Base-by-base conservation (phyloP, 169 alveolate genomes). In the Eimeria tenella region DNA sequence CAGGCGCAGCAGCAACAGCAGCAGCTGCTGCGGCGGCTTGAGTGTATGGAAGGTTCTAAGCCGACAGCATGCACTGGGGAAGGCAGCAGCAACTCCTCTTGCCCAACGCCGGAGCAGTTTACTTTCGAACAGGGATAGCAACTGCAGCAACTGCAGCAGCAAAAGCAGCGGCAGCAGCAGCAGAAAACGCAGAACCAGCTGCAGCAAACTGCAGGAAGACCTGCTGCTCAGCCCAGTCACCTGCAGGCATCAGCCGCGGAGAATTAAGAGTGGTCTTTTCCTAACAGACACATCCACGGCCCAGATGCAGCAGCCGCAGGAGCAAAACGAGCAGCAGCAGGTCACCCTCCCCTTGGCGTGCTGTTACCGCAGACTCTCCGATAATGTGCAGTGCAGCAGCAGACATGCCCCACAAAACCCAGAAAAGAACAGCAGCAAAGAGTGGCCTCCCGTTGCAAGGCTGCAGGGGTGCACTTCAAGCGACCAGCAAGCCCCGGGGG, bases 61-160 rank as follows among this genome's bases (percentile, higher is more conserved):
- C 62, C 11, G 60, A 19, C 84, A 74, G 60, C 84, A 74, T 10
- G 62, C 55, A 5, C 50, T 74, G 13, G 77, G 77, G 77, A 68
- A 68, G 77, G 84, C 84, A 74, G 84, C 84, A 74, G 11, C 84
- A 42, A 31, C 84, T 0, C 84, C 84, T 8, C 19, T 74, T 11
- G 84, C 84, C 21, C 84, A 74, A 53, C 62, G 84, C 55, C 55
- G 84, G 60, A 74, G 84, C 84, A 74, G 84, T n/a, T 74, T 25
- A 56, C 84, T 74, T 7, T 74, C 84, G 10, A 42, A 31, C 23
- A 50, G 84, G 11, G 60, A 74, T 60, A 74, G 84, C 84, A 74
- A n/a, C 84, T 15, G 19, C 84, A 10, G 31, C 25, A 11, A 56
- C 84, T 25, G 62, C 62, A 74, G 60, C 58, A 5, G 60, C 84